Percentiles rank a stretch among this genome's conserved stretches.
phyloP scores from a whole-genome alignment of 2,329 filamentous ascomycete species.

The Tolypocladium pustulatum region DNA sequence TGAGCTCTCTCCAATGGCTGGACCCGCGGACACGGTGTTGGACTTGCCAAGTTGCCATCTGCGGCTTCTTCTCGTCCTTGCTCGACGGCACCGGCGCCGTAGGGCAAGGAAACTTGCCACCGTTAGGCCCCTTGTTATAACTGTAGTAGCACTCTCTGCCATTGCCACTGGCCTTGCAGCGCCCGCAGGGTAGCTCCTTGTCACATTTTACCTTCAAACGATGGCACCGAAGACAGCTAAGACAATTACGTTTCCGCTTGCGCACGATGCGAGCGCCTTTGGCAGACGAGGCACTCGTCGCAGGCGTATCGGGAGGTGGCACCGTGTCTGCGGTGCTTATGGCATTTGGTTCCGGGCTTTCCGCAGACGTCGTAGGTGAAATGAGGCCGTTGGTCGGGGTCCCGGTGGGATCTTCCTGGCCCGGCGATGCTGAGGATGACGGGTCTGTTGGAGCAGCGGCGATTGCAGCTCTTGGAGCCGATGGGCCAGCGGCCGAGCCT shows the following conservation, averaged over 20 bases:
- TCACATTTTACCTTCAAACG: slow-evolving; percentile 27
- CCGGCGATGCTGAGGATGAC: slow-evolving; percentile 7
- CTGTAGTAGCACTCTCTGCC: slow-evolving; percentile 24
- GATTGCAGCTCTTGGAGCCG: background rate
- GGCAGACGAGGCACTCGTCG: background rate
- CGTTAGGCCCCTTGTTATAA: slow-evolving; percentile 24
- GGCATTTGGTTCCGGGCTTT: slow-evolving; percentile 14
- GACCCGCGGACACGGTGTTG: slow-evolving; percentile 23
- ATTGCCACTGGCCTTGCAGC: slow-evolving; percentile 23
- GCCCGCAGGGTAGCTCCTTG: slow-evolving; percentile 24
- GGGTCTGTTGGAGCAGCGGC: background rate
- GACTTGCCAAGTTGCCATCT: slow-evolving; percentile 21
- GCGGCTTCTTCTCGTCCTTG: slow-evolving; percentile 16
- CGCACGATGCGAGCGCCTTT: slow-evolving; percentile 16
- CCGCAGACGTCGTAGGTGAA: slow-evolving; percentile 17
- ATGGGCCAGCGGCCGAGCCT: background rate
- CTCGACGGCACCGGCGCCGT: slow-evolving; percentile 12
- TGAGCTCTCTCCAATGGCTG: slow-evolving; percentile 25
- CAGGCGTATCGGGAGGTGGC: background rate
- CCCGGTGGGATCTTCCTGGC: slow-evolving; percentile 6
- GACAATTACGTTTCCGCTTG: slow-evolving; percentile 24
- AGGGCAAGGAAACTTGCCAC: slow-evolving; percentile 22
- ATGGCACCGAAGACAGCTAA: slow-evolving; percentile 24
- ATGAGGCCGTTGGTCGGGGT: slow-evolving; percentile 15
- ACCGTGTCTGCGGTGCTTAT: slow-evolving; percentile 3